Conservation (phyloP, 495 filamentous ascomycete species). For the Penicillium tannophilum region DNA sequence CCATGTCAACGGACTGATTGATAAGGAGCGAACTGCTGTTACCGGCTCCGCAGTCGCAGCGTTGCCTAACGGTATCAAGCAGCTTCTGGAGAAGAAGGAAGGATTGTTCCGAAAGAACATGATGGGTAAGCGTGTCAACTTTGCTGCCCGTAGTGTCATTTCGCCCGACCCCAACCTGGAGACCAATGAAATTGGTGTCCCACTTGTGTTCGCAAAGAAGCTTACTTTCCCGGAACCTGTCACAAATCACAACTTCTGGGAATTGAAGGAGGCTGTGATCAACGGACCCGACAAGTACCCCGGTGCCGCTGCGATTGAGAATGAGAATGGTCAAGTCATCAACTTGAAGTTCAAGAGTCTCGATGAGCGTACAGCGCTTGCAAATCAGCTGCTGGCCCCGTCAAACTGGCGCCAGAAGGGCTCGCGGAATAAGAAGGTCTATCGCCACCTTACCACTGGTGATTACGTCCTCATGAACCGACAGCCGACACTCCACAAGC, state of each 20-base stretch:
- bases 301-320: constrained; percentile 90
- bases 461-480: constrained; percentile 99
- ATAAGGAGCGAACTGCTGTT: constrained; percentile 79
- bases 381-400: constrained; percentile 91
- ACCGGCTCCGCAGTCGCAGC: constrained; percentile 61
- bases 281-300: constrained; percentile 95
- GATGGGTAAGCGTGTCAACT: constrained; percentile 99
- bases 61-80: constrained; percentile 77
- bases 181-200: constrained; percentile 97
- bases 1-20: constrained; percentile 85
- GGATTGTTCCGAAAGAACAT: constrained; percentile 98
- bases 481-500: constrained; percentile 98
- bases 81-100: constrained; percentile 98
- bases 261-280: constrained; percentile 93
- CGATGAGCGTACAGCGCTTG: constrained; percentile 82
- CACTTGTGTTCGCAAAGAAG: constrained; percentile 93
- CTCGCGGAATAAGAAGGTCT: constrained; percentile 91
- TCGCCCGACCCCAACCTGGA: constrained; percentile 98
- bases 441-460: constrained; percentile 92
- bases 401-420: constrained; percentile 74
- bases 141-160: constrained; percentile 95
- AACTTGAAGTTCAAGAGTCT: constrained; percentile 81
- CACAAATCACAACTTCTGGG: constrained; percentile 93
- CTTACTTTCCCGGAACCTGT: constrained; percentile 97
- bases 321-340: constrained; percentile 89